Conservation (phyloP, 148 eudicot genomes). For the Pouteria glomerata region DNA sequence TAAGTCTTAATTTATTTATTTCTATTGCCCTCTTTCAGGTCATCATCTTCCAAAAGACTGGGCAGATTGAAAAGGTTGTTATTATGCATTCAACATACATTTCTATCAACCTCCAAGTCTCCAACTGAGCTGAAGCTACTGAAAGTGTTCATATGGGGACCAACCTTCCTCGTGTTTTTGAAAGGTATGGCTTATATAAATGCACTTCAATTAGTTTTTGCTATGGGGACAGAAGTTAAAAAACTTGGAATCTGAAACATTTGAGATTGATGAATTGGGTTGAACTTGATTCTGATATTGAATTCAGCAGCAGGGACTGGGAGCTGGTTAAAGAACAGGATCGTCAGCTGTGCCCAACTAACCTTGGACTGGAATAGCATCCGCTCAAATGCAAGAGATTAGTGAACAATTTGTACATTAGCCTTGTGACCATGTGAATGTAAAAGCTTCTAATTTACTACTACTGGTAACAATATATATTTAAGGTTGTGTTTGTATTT, state of each 20-base stretch:
- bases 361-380: too few species aligned
- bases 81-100: background rate
- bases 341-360: background rate
- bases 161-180: background rate
- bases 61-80: background rate
- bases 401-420: background rate
- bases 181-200: too few species aligned
- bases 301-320: background rate
- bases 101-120: too few species aligned
- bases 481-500: too few species aligned
- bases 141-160: background rate
- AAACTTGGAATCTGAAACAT: background rate
- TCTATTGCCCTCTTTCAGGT: background rate
- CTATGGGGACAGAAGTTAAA: too few species aligned
- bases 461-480: too few species aligned
- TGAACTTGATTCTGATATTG: background rate
- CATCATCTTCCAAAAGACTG: background rate
- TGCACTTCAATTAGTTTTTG: too few species aligned
- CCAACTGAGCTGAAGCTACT: background rate
- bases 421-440: background rate
- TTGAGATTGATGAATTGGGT: background rate
- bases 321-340: background rate
- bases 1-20: background rate
- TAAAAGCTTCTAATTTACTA: too few species aligned
- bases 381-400: too few species aligned